Evolutionary conservation across 75 land plant genomes (phyloP).

Genomic region (Adiantum capillusveneris): DNA sequence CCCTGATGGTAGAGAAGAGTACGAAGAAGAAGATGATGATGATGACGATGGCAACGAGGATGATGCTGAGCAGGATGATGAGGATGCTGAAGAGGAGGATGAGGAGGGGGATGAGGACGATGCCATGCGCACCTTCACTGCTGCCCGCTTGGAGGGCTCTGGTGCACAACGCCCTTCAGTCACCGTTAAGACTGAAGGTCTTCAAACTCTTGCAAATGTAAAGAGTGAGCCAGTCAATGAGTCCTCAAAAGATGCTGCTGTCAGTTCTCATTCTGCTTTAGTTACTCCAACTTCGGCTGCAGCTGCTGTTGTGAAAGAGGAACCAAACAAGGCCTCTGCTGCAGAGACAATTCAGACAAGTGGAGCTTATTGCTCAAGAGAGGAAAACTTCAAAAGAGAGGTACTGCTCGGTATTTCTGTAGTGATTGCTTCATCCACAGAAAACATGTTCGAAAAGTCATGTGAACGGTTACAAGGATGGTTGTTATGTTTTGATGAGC

Average conservation of each 20-base stretch:
- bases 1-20: constrained; percentile 23
- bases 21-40: constrained; percentile 38
- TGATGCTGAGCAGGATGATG: constrained; percentile 44
- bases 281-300: constrained; percentile 9
- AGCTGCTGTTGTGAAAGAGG: constrained; percentile 47
- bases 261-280: background rate
- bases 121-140: constrained; percentile 67
- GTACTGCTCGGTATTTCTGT: too few relatives aligned
- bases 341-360: constrained; percentile 84
- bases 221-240: constrained; percentile 41
- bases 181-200: constrained; percentile 8
- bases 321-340: constrained; percentile 51
- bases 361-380: constrained; percentile 93
- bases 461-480: too few relatives aligned
- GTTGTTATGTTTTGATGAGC: too few relatives aligned
- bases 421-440: too few relatives aligned
- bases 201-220: constrained; percentile 15
- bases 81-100: constrained; percentile 25
- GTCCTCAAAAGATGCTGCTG: constrained; percentile 14
- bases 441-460: too few relatives aligned
- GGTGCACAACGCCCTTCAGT: background rate
- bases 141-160: constrained; percentile 53
- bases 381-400: constrained; percentile 91
- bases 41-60: constrained; percentile 34
- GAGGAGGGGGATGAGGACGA: constrained; percentile 36